A percentile compares a stretch with the other conserved stretches of the same genome.
Conservation (phyloP, 192 early-diverging fungal genomes). For the Fimicolochytrium jonesii region DNA sequence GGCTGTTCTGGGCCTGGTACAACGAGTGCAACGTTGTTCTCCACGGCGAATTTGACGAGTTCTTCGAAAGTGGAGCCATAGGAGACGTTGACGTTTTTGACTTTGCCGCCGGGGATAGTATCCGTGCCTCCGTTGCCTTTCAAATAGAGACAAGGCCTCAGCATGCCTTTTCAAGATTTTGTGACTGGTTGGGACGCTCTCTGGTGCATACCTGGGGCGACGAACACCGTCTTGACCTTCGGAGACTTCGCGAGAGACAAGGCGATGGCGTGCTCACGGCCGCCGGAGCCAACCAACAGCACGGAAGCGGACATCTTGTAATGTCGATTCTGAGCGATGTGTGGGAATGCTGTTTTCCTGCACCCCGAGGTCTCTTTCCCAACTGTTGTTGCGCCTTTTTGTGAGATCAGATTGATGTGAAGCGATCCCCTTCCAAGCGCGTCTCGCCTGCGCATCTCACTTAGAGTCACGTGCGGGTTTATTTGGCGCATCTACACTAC, state of each 20-base stretch:
- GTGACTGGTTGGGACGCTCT: background rate
- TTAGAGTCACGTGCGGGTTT: too few relatives aligned
- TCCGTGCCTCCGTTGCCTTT: constrained; percentile 93
- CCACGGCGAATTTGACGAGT: constrained; percentile 72
- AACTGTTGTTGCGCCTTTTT: too few relatives aligned
- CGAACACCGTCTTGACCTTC: constrained; percentile 76
- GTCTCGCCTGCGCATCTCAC: too few relatives aligned
- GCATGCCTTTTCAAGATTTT: too few relatives aligned
- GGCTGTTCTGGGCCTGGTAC: constrained; percentile 97
- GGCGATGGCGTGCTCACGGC: constrained; percentile 94
- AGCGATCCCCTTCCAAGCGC: too few relatives aligned
- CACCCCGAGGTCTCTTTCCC: too few relatives aligned
- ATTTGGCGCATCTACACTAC: too few relatives aligned
- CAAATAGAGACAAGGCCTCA: too few relatives aligned
- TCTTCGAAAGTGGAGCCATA: constrained; percentile 62
- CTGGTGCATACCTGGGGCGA: constrained; percentile 85
- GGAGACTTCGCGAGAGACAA: constrained; percentile 81
- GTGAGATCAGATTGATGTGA: too few relatives aligned
- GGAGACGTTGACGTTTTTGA: constrained; percentile 73
- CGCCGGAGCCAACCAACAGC: constrained; percentile 89
- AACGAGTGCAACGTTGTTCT: constrained; percentile 78
- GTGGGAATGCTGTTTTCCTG: too few relatives aligned
- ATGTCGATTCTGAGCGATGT: too few relatives aligned
- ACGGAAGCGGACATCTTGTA: constrained; percentile 44
- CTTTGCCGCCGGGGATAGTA: constrained; percentile 59